phyloP scores from a whole-genome alignment of 177 flowering plant genomes.

The Vitis hybrid region DNA sequence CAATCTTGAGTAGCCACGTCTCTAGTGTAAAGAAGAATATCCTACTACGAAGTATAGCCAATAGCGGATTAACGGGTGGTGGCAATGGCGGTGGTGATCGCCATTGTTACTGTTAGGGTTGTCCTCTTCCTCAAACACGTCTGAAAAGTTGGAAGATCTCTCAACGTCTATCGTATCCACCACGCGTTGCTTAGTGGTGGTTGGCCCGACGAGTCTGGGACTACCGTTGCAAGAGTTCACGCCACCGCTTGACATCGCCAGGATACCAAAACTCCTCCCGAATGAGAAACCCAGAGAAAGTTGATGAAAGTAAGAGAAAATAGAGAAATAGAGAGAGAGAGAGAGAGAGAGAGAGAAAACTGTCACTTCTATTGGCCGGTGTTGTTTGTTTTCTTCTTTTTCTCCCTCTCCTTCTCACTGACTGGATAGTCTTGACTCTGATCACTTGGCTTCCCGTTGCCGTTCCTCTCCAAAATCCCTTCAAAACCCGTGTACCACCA shows the following conservation, averaged over 20 bases:
- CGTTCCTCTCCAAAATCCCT: too few relatives aligned
- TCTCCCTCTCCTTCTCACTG: too few relatives aligned
- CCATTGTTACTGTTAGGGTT: slow-evolving; percentile 5
- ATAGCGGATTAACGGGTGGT: slow-evolving; percentile 27
- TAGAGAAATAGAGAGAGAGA: slow-evolving; percentile 12
- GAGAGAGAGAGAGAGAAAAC: too few relatives aligned
- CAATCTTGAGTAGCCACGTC: slow-evolving; percentile 26
- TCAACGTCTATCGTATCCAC: slow-evolving; percentile 26
- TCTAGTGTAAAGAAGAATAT: neutral
- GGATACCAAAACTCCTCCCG: neutral
- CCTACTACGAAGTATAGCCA: slow-evolving; percentile 20
- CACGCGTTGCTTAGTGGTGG: slow-evolving; percentile 36
- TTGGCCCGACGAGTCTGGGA: slow-evolving; percentile 22
- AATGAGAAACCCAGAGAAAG: neutral
- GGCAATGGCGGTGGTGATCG: slow-evolving; percentile 21
- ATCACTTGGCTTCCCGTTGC: accelerated
- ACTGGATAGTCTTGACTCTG: too few relatives aligned
- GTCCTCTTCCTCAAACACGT: slow-evolving; percentile 12
- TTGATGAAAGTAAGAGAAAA: neutral
- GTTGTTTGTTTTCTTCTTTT: neutral
- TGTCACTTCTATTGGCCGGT: neutral
- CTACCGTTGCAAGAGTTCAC: slow-evolving; percentile 24
- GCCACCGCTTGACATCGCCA: slow-evolving; percentile 10
- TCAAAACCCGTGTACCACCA: too few relatives aligned
- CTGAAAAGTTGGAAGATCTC: neutral